These are phyloP conservation scores for Aspergillus aculeatus DNA, from an alignment of 2,329 filamentous ascomycete species.

Conservation along the genomic window DNA sequence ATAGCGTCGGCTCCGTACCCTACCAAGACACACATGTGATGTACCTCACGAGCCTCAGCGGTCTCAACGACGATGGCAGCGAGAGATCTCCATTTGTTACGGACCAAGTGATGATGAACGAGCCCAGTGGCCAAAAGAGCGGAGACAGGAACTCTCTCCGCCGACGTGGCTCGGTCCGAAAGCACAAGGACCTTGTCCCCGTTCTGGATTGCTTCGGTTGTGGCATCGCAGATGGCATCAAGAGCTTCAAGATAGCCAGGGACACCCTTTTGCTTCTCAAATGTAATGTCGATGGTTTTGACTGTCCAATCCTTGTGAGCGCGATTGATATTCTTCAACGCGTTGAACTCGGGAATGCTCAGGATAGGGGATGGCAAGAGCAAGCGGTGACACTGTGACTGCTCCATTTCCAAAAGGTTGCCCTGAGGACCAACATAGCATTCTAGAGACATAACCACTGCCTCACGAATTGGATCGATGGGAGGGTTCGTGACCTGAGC, in stretches of 20 bases:
- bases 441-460: slow-evolving; percentile 96
- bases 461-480: slow-evolving; percentile 95
- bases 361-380: slow-evolving; percentile 85
- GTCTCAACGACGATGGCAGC: slow-evolving; percentile 87
- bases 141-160: slow-evolving; percentile 80
- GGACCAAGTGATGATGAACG: slow-evolving; percentile 92
- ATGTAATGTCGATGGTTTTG: slow-evolving; percentile 88
- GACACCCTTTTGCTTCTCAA: slow-evolving; percentile 79
- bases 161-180: slow-evolving; percentile 81
- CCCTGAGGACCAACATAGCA: slow-evolving; percentile 96
- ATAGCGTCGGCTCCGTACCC: slow-evolving; percentile 93
- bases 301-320: slow-evolving; percentile 80
- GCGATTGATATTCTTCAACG: slow-evolving; percentile 72
- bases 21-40: slow-evolving; percentile 97
- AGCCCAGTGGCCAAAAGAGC: slow-evolving; percentile 85
- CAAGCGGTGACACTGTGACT: slow-evolving; percentile 81
- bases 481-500: slow-evolving; percentile 97
- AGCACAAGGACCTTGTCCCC: slow-evolving; percentile 83
- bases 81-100: slow-evolving; percentile 92
- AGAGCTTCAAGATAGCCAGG: slow-evolving; percentile 83
- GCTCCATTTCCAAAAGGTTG: slow-evolving; percentile 90
- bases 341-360: slow-evolving; percentile 86
- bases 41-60: slow-evolving; percentile 91
- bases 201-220: slow-evolving; percentile 78
- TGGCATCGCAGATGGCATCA: slow-evolving; percentile 82